Base-by-base conservation (phyloP, 257 asterid genomes). In the Jacaranda mimosifolia region DNA sequence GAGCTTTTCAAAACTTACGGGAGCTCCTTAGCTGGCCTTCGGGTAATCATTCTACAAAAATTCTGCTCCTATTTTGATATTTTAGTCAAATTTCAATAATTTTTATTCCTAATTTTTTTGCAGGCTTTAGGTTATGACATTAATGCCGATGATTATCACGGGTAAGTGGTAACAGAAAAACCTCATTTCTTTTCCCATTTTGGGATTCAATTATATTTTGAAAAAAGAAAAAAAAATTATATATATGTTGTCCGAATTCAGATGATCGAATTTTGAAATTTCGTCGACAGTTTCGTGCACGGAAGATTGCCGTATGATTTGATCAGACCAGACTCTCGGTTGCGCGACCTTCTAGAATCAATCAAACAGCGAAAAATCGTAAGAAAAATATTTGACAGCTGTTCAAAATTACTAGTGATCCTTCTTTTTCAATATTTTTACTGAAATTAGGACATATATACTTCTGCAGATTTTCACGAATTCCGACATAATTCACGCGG, bases 21-120 rank as follows among this genome's bases (percentile, higher is more conserved):
- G 63, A 94, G 98, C 84, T 87, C 98, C 52, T 89, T 94, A 70
- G 97, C 97, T 75, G 98, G 97, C 64, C 91, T 94, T 68, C 87
- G 97, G 48, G 98, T 94, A 90, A 83, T 76, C 83, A 52, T 26
- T 43, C 35, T 13, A 2, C 51, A n/a, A 17, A 21, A 72, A 2
- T 6, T 68, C 8, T 15, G 63, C 0, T 58, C 14, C 46, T 21
- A 3, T 62, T 75, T 49, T 63, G 7, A 26, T 4, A 55, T 3
- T 55, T 55, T 17, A 5, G 9, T 55, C 0, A 21, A 17, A 48
- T 58, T 19, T 14, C 17, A 9, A 14, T 63, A 38, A 58, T 59
- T 21, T 5, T 36, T 7, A 12, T 35, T 78, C 3, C 36, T 4
- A 11, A 9, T 52, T 52, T 26, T 26, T 64, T 32, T 79, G 69